Conservation (phyloP, 2,329 filamentous ascomycete species). For the Fusarium anthophilum region DNA sequence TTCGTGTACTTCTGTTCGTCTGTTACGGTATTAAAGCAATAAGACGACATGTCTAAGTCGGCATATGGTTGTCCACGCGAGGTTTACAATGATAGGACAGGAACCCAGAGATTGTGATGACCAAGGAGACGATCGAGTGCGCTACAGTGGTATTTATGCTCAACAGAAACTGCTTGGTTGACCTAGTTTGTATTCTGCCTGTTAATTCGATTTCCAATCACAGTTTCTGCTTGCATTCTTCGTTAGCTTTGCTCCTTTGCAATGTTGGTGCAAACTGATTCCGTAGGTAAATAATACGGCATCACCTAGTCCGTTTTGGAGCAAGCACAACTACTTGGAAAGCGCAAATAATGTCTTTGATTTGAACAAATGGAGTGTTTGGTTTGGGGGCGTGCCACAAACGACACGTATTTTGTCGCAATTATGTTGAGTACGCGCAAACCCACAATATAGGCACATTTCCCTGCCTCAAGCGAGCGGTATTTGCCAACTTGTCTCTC, state of each 20-base stretch:
- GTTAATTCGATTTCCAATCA: not conserved
- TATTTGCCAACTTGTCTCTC: not conserved
- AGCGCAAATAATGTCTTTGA: not conserved
- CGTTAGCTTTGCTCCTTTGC: not conserved
- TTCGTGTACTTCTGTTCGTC: accelerated
- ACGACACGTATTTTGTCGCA: not conserved
- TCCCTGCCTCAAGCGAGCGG: not conserved
- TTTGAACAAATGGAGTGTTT: not conserved
- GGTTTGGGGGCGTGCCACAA: not conserved
- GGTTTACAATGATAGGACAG: not conserved
- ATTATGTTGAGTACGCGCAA: not conserved
- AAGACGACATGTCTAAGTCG: not conserved
- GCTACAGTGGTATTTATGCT: not conserved
- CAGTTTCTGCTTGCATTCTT: not conserved
- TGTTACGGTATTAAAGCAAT: not conserved
- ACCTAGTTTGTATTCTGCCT: not conserved
- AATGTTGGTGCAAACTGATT: not conserved
- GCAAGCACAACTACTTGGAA: not conserved
- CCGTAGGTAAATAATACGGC: not conserved
- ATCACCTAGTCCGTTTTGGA: not conserved
- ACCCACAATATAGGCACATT: not conserved
- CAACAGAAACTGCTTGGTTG: not conserved
- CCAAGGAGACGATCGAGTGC: not conserved
- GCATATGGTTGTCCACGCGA: not conserved
- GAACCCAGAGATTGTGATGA: not conserved